Evolutionary conservation across 352 stramenopile species (phyloP), one percentile per base, ranked within the genome.

Genomic region (Blastocystis sp.): DNA sequence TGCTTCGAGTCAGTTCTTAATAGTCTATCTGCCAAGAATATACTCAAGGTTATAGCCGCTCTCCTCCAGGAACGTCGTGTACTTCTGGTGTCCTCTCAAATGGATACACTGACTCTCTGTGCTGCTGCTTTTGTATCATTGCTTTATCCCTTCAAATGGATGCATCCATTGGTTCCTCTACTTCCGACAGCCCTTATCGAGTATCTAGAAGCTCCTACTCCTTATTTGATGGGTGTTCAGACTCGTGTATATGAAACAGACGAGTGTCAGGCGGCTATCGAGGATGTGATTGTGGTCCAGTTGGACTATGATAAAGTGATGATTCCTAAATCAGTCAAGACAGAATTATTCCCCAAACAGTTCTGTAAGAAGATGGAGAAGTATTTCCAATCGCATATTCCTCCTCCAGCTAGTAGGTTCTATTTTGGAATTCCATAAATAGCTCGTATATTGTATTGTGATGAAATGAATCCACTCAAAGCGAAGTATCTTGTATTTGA

Each of bases 141-240:
- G 11, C 61, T 86, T 27, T 86, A 75, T 29, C 75, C 75, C 0
- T 86, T 86, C 19, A 86, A 86, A 39, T 86, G 75, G 57, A 86
- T 86, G 61, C 75, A 86, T 42, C 57, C 75, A 12, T 51, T 75
- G 7, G 61, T 86, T 29, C 75, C 75, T 2, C 39, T 86, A 27
- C 75, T 86, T 1, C 75, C 75, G 27, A 86, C 57, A 2, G 14
- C 43, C 4, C 75, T 86, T 0, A 71, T 86, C n/a, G 75, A 86
- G 75, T 86, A 86, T 37, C 37, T 86, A 39, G 57, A 86, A 11
- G 75, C 75, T 11, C 75, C 75, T 3, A 86, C 75, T 19, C 75
- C 75, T 5, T 75, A 75, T 42, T 37, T 86, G 35, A 75, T 86
- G 75, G 75, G 75, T n/a, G 61, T 86, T 29, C 43, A 39, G 5